Evolutionary conservation across 1,139 yeast species (phyloP).

Genomic region (Zygosaccharomyces pseudobailii): DNA sequence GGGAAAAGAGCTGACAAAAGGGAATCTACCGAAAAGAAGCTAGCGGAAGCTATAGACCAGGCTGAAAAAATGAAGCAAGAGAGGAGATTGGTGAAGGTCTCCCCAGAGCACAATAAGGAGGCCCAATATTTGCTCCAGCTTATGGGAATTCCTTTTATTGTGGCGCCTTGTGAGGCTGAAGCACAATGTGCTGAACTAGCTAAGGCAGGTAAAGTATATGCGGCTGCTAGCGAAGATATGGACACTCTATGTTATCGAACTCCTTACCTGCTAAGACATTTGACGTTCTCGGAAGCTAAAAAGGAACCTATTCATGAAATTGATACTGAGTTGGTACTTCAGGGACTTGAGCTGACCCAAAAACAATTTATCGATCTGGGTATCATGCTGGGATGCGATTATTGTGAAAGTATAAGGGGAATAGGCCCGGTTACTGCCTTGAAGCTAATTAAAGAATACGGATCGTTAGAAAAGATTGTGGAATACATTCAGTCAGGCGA

Average conservation of each 20-base stretch:
- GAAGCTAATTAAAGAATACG: constrained; percentile 82
- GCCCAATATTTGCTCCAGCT: constrained; percentile 72
- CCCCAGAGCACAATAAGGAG: constrained; percentile 88
- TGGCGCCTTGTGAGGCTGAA: constrained; percentile 98
- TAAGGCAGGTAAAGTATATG: constrained; percentile 80
- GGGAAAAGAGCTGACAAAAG: constrained; percentile 77
- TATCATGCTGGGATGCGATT: constrained; percentile 92
- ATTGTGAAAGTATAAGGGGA: constrained; percentile 91
- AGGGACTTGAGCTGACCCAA: constrained; percentile 67
- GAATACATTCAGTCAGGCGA: constrained; percentile 59
- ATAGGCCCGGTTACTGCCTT: constrained; percentile 94
- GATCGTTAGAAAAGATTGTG: constrained; percentile 71
- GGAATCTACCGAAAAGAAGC: constrained; percentile 70
- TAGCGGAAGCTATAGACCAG: constrained; percentile 45
- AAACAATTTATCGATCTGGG: constrained; percentile 85
- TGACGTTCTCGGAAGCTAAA: constrained; percentile 90
- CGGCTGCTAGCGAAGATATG: constrained; percentile 99
- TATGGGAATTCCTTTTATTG: constrained; percentile 93
- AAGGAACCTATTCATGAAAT: constrained; percentile 91
- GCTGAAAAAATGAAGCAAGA: constrained; percentile 79
- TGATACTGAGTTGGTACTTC: constrained; percentile 60
- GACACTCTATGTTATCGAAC: constrained; percentile 92
- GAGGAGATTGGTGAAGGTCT: constrained; percentile 82
- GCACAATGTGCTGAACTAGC: constrained; percentile 97
- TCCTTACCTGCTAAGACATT: constrained; percentile 74